Conservation (phyloP, 2,329 filamentous ascomycete species). For the Pyrenophora graminea region DNA sequence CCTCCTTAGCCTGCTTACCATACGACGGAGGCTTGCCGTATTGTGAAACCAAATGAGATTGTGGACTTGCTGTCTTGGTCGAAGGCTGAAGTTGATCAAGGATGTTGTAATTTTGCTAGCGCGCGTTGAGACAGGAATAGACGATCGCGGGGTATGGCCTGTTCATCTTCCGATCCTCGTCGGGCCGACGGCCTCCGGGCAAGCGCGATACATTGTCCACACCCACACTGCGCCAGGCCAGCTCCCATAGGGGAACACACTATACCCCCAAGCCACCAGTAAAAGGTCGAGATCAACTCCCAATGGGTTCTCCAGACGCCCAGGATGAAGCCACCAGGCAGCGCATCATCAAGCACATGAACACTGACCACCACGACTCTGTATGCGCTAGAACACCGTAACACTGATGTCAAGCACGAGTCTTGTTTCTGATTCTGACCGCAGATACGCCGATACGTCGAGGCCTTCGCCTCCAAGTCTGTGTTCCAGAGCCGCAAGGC, state of each 20-base stretch:
- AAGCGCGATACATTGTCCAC: conserved; percentile 6
- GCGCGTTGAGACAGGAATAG: conserved; percentile 13
- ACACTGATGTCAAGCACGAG: neutral
- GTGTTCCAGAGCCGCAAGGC: conserved; percentile 61
- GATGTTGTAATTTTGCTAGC: conserved; percentile 8
- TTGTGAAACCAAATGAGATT: neutral
- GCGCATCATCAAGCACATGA: conserved; percentile 83
- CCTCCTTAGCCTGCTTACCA: neutral
- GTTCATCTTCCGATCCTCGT: conserved; percentile 14
- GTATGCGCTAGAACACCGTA: conserved; percentile 37
- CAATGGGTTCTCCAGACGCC: conserved; percentile 18
- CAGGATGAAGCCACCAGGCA: conserved; percentile 56
- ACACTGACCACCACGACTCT: conserved; percentile 75
- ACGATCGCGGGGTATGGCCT: conserved; percentile 5
- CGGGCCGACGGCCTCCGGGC: conserved; percentile 9
- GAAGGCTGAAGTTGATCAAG: neutral
- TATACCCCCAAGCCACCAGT: too few species aligned
- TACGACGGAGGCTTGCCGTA: neutral
- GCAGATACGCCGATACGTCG: conserved; percentile 72
- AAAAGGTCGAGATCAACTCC: neutral
- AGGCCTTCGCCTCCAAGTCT: conserved; percentile 67
- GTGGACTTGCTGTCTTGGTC: too few species aligned
- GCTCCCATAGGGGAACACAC: neutral
- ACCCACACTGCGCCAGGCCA: neutral
- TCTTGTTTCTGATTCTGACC: conserved; percentile 13